Conservation (phyloP, 2,329 filamentous ascomycete species). For the Colletotrichum graminicola region DNA sequence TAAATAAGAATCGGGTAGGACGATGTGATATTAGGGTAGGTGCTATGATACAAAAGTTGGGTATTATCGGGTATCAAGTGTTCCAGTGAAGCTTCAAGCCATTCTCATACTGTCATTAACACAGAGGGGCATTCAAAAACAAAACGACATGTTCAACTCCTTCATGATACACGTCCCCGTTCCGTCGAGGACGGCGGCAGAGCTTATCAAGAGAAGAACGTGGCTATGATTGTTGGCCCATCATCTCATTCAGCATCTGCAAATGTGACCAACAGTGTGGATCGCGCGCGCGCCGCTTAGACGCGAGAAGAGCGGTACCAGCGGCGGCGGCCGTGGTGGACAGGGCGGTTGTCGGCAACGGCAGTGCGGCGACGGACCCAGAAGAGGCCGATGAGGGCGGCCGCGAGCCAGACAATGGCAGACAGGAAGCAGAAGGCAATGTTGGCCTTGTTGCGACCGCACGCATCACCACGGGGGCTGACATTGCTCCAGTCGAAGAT, state of each 20-base stretch:
- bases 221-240: background rate
- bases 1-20: background rate
- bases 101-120: conserved; percentile 10
- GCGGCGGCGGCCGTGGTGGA: conserved; percentile 51
- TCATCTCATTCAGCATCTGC: background rate
- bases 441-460: conserved; percentile 77
- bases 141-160: background rate
- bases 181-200: background rate
- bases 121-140: background rate
- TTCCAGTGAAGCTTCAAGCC: conserved; percentile 5
- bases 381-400: conserved; percentile 68
- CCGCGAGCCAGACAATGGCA: conserved; percentile 77
- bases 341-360: conserved; percentile 45
- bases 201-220: background rate
- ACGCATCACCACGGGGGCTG: conserved; percentile 61
- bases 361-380: conserved; percentile 61
- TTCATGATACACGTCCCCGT: background rate
- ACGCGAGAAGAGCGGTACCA: conserved; percentile 60
- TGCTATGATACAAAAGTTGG: conserved; percentile 1
- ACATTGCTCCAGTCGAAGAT: conserved; percentile 73
- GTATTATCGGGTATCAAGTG: conserved; percentile 23
- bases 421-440: conserved; percentile 80
- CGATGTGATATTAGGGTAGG: conserved; percentile 7
- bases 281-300: conserved; percentile 46
- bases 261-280: background rate